phyloP scores from a whole-genome alignment of 495 filamentous ascomycete species.

The Evernia prunastri region DNA sequence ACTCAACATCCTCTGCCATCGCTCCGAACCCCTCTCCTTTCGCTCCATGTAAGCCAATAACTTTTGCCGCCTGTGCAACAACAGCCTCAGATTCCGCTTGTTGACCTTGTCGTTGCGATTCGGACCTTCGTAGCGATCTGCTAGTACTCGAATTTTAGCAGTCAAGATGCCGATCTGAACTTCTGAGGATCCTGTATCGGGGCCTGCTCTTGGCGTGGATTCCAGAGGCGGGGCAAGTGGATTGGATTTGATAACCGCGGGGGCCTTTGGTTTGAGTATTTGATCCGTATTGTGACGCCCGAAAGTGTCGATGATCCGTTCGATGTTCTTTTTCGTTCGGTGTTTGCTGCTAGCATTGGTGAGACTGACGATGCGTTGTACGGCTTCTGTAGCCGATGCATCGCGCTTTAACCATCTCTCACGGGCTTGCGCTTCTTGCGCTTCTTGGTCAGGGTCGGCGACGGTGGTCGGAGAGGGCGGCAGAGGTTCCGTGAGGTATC shows the following conservation, averaged over 20 bases:
- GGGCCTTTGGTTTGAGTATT: slow-evolving; percentile 50
- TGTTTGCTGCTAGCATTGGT: slow-evolving; percentile 70
- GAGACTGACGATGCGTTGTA: slow-evolving; percentile 68
- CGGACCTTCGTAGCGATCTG: slow-evolving; percentile 47
- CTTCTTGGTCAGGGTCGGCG: slow-evolving; percentile 42
- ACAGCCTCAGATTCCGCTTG: slow-evolving; percentile 75
- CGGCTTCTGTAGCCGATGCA: slow-evolving; percentile 53
- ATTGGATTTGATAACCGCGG: slow-evolving; percentile 26
- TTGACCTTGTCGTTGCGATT: slow-evolving; percentile 79
- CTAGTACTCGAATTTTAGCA: slow-evolving; percentile 79
- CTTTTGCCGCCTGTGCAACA: slow-evolving; percentile 88
- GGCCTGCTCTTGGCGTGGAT: slow-evolving; percentile 66
- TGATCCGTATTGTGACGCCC: slow-evolving; percentile 86
- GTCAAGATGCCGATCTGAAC: slow-evolving; percentile 98
- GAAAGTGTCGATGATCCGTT: slow-evolving; percentile 78
- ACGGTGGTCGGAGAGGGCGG: slow-evolving; percentile 31
- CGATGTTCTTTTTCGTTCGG: slow-evolving; percentile 67
- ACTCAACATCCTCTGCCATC: slow-evolving; percentile 78
- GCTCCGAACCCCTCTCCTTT: slow-evolving; percentile 83
- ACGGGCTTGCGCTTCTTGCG: slow-evolving; percentile 32
- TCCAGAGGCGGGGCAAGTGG: slow-evolving; percentile 25
- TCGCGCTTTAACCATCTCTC: slow-evolving; percentile 39
- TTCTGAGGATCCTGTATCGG: slow-evolving; percentile 87
- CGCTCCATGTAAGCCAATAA: slow-evolving; percentile 73
- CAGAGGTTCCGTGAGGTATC: slow-evolving; percentile 54